Conservation (phyloP, 306 rosid genomes). For the Inga oerstediana region DNA sequence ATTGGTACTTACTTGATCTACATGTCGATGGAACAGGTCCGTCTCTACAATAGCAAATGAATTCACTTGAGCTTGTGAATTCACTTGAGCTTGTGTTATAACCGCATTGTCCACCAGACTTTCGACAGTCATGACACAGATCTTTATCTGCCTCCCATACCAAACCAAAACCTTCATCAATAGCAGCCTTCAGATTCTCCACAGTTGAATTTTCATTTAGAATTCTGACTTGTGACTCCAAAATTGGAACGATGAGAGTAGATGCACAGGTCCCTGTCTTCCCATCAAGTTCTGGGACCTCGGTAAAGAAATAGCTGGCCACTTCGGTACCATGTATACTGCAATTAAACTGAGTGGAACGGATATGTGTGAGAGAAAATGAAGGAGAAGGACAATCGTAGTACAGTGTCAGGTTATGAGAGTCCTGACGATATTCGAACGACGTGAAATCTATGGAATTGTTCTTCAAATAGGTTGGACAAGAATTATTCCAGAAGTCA, state of each 20-base stretch:
- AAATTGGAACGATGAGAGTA: constrained; percentile 36
- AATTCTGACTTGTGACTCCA: constrained; percentile 30
- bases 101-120: constrained; percentile 57
- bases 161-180: constrained; percentile 51
- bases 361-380: neutral
- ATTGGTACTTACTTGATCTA: constrained; percentile 40
- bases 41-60: constrained; percentile 55
- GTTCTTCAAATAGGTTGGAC: constrained; percentile 35
- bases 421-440: constrained; percentile 30
- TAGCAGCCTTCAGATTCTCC: constrained; percentile 31
- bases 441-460: constrained; percentile 19
- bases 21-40: constrained; percentile 46
- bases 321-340: neutral
- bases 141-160: constrained; percentile 48
- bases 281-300: neutral
- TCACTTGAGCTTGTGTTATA: constrained; percentile 25
- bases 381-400: constrained; percentile 43
- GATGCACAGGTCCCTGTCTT: constrained; percentile 24
- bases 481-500: constrained; percentile 45
- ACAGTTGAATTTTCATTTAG: constrained; percentile 5
- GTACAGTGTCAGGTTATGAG: constrained; percentile 34
- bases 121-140: constrained; percentile 46
- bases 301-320: constrained; percentile 35
- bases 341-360: constrained; percentile 44
- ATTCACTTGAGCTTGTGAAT: constrained; percentile 41